Base-by-base conservation (phyloP, 805 yeast species). In the Sugiyamaella mastotermitis region DNA sequence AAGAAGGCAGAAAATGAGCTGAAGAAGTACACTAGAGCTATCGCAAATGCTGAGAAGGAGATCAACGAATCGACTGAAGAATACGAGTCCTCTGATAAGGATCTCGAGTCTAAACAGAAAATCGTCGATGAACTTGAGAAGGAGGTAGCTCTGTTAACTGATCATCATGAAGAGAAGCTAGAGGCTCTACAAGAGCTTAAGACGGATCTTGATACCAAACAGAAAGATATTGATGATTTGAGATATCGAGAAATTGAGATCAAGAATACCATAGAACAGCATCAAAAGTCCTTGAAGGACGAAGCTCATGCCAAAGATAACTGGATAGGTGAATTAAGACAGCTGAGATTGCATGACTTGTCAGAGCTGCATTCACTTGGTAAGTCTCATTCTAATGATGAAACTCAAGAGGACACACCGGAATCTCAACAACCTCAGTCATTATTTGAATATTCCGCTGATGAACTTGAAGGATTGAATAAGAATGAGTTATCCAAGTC, bases 191-290 rank as follows among this genome's bases (percentile, higher is more conserved):
- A 41, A 14, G 41, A 35, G 14, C 33, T 58, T 45, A 73, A 62
- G 53, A 71, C 58, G 45, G 65, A 51, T 40, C 57, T 62, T 17
- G 69, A 65, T 23, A 64, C 54, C 5, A 64, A 66, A 42, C 58
- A 58, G 42, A 60, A 61, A 5, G 61, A 69, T 37, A 68, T 78
- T 37, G 76, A 78, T 44, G 71, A 71, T 23, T 68, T 79, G 48
- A 71, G 76, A 51, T 76, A 84, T 5, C 65, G 66, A 13, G 87
- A 83, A 55, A 70, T 83, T 33, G 90, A 83, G 51, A 59, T 81
- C 19, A 72, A 70, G 20, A 79, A 76, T 50, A 74, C 74, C 49
- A 58, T 80, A 35, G 88, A 81, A 40, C 78, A 76, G 47, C 68
- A 71, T 42, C 69, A 67, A 41, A 53, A 63, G 1, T 49, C 66